Conservation (phyloP, 73 alveolate species). For the Effrenium voratum region DNA sequence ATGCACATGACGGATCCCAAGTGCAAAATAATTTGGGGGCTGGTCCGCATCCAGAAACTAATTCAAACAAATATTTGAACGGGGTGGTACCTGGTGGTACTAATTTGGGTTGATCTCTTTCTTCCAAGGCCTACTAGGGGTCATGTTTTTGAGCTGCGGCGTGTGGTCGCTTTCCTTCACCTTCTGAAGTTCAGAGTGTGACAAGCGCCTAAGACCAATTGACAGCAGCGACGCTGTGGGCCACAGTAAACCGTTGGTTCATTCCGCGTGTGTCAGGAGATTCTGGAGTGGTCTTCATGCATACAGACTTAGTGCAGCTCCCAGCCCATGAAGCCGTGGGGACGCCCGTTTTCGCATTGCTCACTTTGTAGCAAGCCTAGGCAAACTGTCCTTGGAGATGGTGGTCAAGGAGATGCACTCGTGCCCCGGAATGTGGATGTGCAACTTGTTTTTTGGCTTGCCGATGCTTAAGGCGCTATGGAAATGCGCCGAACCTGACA, state of each 20-base stretch:
- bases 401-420: constrained; percentile 83
- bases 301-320: constrained; percentile 45
- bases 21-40: no score
- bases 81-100: no score
- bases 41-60: no score
- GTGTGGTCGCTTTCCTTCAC: no score
- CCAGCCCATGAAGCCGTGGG: background rate
- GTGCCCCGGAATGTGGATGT: background rate
- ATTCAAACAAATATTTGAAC: no score
- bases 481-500: constrained; percentile 64
- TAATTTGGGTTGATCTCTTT: no score
- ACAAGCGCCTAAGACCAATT: no score
- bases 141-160: no score
- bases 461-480: constrained; percentile 23
- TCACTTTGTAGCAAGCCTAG: background rate
- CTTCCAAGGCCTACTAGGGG: no score
- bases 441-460: background rate
- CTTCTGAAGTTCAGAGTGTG: no score
- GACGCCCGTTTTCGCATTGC: background rate
- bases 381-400: constrained; percentile 90
- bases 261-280: background rate
- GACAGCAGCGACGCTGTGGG: no score
- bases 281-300: constrained; percentile 88
- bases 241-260: background rate
- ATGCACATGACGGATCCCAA: no score